Percentiles rank a stretch among this genome's conserved stretches.
phyloP scores from a whole-genome alignment of 1,284 basidiomycete species.

The Hortiboletus rubellus region DNA sequence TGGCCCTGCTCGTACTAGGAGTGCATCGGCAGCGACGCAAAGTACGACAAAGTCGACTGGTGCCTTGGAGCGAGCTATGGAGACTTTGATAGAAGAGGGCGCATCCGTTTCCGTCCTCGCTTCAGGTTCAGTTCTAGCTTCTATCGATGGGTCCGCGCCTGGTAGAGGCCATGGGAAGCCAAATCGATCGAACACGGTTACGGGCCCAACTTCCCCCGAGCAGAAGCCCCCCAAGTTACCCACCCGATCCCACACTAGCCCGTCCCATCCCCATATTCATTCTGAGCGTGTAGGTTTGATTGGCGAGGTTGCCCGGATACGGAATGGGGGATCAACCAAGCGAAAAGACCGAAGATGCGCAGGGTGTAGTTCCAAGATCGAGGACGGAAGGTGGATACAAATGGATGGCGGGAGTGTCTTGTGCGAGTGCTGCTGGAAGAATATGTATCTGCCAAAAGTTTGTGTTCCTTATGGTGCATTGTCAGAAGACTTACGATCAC shows the following conservation, averaged over 20 bases:
- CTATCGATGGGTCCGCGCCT: constrained; percentile 31
- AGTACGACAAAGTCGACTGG: constrained; percentile 29
- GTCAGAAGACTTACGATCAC: constrained; percentile 3
- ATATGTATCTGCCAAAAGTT: constrained; percentile 89
- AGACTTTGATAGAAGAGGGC: constrained; percentile 49
- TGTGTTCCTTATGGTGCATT: constrained; percentile 18
- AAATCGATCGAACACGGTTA: constrained; percentile 47
- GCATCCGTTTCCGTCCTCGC: constrained; percentile 31
- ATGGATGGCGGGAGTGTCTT: constrained; percentile 75
- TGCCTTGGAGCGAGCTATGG: constrained; percentile 49
- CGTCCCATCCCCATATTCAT: constrained; percentile 39
- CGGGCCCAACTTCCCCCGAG: constrained; percentile 43
- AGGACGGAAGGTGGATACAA: constrained; percentile 77
- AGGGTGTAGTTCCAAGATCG: constrained; percentile 66
- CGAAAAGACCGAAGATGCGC: constrained; percentile 51
- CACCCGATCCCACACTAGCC: constrained; percentile 53
- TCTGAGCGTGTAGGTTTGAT: constrained; percentile 29
- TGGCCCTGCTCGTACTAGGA: constrained; percentile 24
- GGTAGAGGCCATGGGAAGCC: constrained; percentile 38
- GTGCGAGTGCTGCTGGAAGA: constrained; percentile 90
- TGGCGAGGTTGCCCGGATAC: constrained; percentile 27
- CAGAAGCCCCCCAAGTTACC: constrained; percentile 52
- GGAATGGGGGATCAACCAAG: constrained; percentile 24
- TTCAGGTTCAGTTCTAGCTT: constrained; percentile 33
- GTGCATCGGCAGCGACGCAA: constrained; percentile 33